Percentiles rank a stretch among this genome's conserved stretches.
Conservation (phyloP, 345 rosid genomes). For the Arabis hirsuta region DNA sequence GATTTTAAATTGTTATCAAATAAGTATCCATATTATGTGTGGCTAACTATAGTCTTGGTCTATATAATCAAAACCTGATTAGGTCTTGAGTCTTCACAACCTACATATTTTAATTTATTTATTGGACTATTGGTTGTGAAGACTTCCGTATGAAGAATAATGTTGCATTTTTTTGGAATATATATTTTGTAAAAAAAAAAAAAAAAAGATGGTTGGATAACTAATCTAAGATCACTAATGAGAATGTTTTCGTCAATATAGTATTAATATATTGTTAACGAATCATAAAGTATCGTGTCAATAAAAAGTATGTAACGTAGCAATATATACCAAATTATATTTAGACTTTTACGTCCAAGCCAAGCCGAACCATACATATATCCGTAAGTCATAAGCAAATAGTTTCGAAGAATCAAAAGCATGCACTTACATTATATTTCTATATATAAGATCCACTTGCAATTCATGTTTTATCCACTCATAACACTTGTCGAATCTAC, state of each 20-base stretch:
- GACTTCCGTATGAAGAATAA: constrained; percentile 28
- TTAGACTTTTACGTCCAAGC: constrained; percentile 22
- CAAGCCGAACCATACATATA: constrained; percentile 22
- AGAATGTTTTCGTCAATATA: constrained; percentile 29
- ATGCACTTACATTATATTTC: constrained; percentile 28
- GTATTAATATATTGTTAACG: constrained; percentile 32
- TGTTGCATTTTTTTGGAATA: constrained; percentile 24
- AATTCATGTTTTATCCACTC: constrained; percentile 38
- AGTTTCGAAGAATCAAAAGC: constrained; percentile 24
- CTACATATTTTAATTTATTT: constrained; percentile 13
- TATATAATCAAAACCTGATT: constrained; percentile 20
- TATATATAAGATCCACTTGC: constrained; percentile 30
- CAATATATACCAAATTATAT: constrained; percentile 27
- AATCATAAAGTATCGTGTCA: constrained; percentile 28
- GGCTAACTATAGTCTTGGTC: constrained; percentile 34
- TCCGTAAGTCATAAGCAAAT: constrained; percentile 31
- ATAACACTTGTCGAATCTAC: constrained; percentile 33
- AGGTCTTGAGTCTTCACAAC: constrained; percentile 5
- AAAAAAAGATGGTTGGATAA: constrained; percentile 13
- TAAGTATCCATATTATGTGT: constrained; percentile 18
- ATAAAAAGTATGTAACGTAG: constrained; percentile 26
- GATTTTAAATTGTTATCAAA: constrained; percentile 4
- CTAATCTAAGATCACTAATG: constrained; percentile 23
- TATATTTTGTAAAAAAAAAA: background rate
- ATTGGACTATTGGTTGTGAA: constrained; percentile 35